A percentile compares a stretch with the other conserved stretches of the same genome.
Conservation (phyloP, 1,139 yeast species). For the Geotrichum australiense region DNA sequence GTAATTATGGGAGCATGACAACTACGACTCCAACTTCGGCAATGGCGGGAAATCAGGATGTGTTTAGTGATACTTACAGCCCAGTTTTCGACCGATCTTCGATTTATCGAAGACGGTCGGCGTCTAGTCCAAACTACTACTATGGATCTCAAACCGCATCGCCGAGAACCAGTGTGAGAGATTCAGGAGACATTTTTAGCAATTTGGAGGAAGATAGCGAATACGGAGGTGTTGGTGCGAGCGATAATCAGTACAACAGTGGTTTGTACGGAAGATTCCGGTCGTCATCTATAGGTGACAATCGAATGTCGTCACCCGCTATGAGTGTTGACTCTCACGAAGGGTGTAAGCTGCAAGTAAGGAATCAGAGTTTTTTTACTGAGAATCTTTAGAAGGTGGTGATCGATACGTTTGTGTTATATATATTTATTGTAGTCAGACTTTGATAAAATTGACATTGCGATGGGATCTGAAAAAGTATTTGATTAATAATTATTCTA, state of each 20-base stretch:
- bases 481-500: too few species aligned
- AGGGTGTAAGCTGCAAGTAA: not conserved
- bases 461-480: too few species aligned
- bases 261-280: not conserved
- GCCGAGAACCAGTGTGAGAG: not conserved
- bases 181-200: not conserved
- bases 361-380: not conserved
- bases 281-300: too few species aligned
- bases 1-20: constrained; percentile 1
- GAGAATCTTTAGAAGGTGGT: not conserved
- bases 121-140: too few species aligned
- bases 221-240: not conserved
- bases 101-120: too few species aligned
- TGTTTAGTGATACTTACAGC: not conserved
- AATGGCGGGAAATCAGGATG: too few species aligned
- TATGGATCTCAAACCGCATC: too few species aligned
- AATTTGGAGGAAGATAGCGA: not conserved
- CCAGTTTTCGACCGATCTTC: too few species aligned
- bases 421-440: too few species aligned
- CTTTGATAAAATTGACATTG: too few species aligned
- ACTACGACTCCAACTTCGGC: not conserved
- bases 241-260: not conserved
- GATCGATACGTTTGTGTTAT: too few species aligned
- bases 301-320: not conserved
- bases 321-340: too few species aligned